Evolutionary conservation across 805 yeast genomes (phyloP).

Genomic region (Candida incommunis): DNA sequence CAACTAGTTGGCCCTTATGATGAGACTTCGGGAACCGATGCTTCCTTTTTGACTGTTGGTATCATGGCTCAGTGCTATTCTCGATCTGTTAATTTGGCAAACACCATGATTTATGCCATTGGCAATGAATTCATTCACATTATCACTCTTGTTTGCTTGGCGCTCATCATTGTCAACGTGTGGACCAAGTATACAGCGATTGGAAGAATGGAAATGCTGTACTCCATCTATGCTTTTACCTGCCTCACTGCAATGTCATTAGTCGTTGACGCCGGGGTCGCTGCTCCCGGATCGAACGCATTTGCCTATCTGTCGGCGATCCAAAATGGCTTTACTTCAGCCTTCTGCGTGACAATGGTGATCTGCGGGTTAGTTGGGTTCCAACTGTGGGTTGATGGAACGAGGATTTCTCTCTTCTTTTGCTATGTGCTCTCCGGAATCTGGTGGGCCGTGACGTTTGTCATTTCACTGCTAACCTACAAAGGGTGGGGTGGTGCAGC

Average conservation of each 20-base stretch:
- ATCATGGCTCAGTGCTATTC: conserved; percentile 71
- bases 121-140: conserved; percentile 82
- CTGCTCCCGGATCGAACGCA: conserved; percentile 66
- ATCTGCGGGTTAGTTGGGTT: conserved; percentile 70
- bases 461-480: conserved; percentile 61
- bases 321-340: conserved; percentile 63
- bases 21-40: conserved; percentile 12
- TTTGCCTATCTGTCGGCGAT: conserved; percentile 74
- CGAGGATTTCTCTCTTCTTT: conserved; percentile 43
- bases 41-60: conserved; percentile 30
- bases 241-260: conserved; percentile 49
- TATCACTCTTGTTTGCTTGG: conserved; percentile 48
- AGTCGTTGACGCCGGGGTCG: conserved; percentile 83
- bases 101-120: conserved; percentile 77
- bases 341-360: conserved; percentile 54
- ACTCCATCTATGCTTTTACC: conserved; percentile 48
- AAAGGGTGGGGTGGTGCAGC: conserved; percentile 36
- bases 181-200: conserved; percentile 86
- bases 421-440: conserved; percentile 36
- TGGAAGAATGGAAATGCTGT: conserved; percentile 76
- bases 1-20: conserved; percentile 48
- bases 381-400: conserved; percentile 93
- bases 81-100: conserved; percentile 73
- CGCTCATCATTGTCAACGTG: conserved; percentile 63
- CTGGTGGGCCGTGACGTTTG: conserved; percentile 52